phyloP scores from a whole-genome alignment of 805 yeast genomes.

The Zygotorulaspora chibaensis region DNA sequence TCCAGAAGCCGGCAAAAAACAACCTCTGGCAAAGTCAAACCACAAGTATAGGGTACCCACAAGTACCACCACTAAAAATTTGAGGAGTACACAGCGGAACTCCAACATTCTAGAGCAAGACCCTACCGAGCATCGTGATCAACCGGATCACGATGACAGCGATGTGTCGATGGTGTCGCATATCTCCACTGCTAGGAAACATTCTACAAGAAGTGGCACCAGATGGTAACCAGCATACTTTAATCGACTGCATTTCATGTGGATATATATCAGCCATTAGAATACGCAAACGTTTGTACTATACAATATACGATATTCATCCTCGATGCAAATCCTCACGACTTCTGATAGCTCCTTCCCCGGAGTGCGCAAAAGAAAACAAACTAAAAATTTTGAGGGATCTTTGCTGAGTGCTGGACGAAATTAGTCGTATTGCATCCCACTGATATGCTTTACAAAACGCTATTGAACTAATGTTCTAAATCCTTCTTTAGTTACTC shows the following conservation, averaged over 20 bases:
- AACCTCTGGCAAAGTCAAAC: constrained; percentile 1
- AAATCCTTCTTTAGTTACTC: too few relatives aligned
- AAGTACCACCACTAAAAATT: constrained; percentile 26
- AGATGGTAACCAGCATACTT: constrained; percentile 18
- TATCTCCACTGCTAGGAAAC: constrained; percentile 26
- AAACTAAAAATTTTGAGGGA: not conserved
- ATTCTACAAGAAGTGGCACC: constrained; percentile 34
- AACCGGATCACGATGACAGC: constrained; percentile 28
- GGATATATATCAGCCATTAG: not conserved
- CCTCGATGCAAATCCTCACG: not conserved
- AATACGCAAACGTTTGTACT: not conserved
- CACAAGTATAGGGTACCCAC: constrained; percentile 31
- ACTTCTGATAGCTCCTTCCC: too few relatives aligned
- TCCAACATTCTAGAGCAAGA: constrained; percentile 24
- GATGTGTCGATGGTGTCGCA: constrained; percentile 38
- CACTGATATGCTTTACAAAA: too few relatives aligned
- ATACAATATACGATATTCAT: not conserved
- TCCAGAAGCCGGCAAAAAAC: not conserved
- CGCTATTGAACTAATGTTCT: too few relatives aligned
- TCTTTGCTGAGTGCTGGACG: not conserved
- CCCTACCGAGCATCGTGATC: constrained; percentile 23
- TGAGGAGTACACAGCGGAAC: constrained; percentile 21
- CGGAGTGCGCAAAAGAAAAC: too few relatives aligned
- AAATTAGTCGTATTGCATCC: too few relatives aligned
- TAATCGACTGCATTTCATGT: too few relatives aligned